Evolutionary conservation across 108 stramenopile species (phyloP), one percentile per base, ranked within the genome.

Genomic region (Nitzschia inconspicua): DNA sequence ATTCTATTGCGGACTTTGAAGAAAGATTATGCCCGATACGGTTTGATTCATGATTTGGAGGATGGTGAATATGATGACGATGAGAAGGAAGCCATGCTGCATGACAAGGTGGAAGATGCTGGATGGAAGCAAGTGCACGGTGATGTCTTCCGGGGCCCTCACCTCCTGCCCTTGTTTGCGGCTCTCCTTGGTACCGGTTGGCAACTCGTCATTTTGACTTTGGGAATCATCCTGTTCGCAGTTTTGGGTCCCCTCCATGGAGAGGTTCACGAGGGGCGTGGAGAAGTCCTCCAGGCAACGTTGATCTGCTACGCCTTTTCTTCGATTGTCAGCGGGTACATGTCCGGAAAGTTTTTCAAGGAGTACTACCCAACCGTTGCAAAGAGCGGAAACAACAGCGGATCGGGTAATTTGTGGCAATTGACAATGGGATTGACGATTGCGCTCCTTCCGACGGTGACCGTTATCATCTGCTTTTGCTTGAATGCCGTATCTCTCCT

Each of bases 91-190:
- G 46, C 83, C 22, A 22, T 73, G 52, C 60, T 68, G 26, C 63
- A 58, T 53, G 66, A 69, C 14, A 71, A 75, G 36, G 76, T 79
- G 8, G 97, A 98, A 54, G 97, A 98, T 54, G 72, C 84, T 34
- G 96, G 96, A 16, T 98, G 98, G 98, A 98, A 98, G 65, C 93
- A 96, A 75, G 93, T 98, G n/a, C 98, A 96, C 63, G 98, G 96
- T 0, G 98, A 98, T 77, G 98, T 98, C 24, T 98, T 98, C 57
- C 91, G 98, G 32, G 88, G 89, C 14, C 96, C 98, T 5, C 32
- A 63, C 27, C 72, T 75, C 58, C 63, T 96, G 28, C 87, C 92
- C 30, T 52, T 96, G 24, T 91, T 97, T 78, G 78, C 95, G 11
- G 94, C 98, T 14, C 76, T 97, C 44, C 63, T 94, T 35, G 98